Evolutionary conservation across 371 early-diverging fungal genomes (phyloP).

Genomic region (Chytridium lagenaria): DNA sequence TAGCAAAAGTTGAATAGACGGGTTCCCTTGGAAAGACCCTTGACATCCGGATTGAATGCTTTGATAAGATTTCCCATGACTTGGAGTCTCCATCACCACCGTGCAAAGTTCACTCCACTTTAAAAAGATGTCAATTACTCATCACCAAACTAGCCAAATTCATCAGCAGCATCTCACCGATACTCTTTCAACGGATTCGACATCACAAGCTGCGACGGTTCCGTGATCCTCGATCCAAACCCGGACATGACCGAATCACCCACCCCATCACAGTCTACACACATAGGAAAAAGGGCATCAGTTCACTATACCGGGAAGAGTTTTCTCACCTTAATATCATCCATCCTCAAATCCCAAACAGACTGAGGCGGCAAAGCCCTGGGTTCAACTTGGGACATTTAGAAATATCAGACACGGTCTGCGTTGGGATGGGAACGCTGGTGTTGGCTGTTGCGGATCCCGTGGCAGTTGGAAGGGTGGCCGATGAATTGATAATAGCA

Average conservation of each 20-base stretch:
- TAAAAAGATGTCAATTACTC: not conserved
- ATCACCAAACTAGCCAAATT: not conserved
- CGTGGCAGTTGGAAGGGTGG: not conserved
- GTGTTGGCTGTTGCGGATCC: not conserved
- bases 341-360: slow-evolving; percentile 17
- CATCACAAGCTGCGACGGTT: not conserved
- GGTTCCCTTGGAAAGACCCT: slow-evolving; percentile 23
- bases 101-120: slow-evolving; percentile 26
- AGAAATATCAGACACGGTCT: not conserved
- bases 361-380: not conserved
- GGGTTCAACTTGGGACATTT: slow-evolving; percentile 11
- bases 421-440: not conserved
- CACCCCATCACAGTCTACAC: slow-evolving; percentile 19
- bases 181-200: slow-evolving; percentile 14
- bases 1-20: slow-evolving; percentile 22
- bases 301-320: not conserved
- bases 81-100: slow-evolving; percentile 26
- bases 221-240: slow-evolving; percentile 14
- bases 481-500: not conserved
- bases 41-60: slow-evolving; percentile 10
- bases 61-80: slow-evolving; percentile 15
- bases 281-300: not conserved
- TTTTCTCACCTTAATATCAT: slow-evolving; percentile 13
- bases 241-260: slow-evolving; percentile 23
- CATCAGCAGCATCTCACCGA: slow-evolving; percentile 1